These are phyloP conservation scores for Inga laurina DNA, from an alignment of 306 rosid species.

Conservation along the genomic window DNA sequence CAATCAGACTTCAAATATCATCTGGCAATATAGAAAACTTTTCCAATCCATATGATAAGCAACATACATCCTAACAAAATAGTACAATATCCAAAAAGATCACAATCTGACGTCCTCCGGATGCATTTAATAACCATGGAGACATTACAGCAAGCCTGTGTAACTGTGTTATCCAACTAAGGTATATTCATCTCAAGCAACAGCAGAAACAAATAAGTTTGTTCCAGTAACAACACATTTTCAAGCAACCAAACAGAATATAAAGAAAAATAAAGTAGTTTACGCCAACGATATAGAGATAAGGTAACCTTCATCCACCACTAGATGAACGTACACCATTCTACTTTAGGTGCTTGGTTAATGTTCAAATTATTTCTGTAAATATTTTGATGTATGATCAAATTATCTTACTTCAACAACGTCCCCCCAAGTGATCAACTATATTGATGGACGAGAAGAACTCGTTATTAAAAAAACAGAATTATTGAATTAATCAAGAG, in stretches of 20 bases:
- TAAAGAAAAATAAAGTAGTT: neutral
- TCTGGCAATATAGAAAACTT: slow-evolving; percentile 12
- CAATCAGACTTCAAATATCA: neutral
- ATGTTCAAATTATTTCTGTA: neutral
- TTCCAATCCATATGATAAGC: neutral
- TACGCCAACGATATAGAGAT: neutral
- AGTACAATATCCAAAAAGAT: neutral
- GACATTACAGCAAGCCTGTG: neutral
- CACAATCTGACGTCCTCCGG: neutral
- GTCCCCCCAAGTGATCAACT: neutral
- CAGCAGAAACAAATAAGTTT: neutral
- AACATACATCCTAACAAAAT: neutral
- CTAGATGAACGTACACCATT: neutral
- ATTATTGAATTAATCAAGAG: neutral
- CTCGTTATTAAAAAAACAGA: neutral
- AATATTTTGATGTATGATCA: slow-evolving; percentile 21
- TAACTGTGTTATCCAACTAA: neutral
- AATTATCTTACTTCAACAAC: neutral
- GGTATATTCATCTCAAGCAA: neutral
- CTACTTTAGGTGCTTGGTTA: neutral
- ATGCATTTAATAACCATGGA: slow-evolving; percentile 2
- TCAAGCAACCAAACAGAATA: neutral
- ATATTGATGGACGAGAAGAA: neutral
- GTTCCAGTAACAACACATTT: neutral
- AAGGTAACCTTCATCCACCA: neutral